Evolutionary conservation across 1,284 basidiomycete genomes (phyloP), one percentile per base, ranked within the genome.

Genomic region (Pseudozyma thailandica): DNA sequence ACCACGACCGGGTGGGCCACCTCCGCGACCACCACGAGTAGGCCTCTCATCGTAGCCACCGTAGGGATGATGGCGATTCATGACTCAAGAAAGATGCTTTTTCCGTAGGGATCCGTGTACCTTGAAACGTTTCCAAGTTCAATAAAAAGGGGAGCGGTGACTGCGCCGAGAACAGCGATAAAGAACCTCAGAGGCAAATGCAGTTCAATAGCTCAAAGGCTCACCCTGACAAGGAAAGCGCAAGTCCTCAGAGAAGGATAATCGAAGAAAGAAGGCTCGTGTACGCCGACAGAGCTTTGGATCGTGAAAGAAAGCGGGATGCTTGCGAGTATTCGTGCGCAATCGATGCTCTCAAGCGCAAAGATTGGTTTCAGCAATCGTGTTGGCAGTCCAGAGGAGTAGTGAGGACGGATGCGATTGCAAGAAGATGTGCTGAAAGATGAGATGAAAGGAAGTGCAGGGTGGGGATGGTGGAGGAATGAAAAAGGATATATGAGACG

Each of bases 31-130:
- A 56, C 75, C 44, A 46, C 75, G 49, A 56, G 65, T 13, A 28
- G 76, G 53, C 69, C 80, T 53, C 56, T 85, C 86, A 68, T 92
- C 90, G 87, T 89, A 91, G 80, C 87, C 87, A 72, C 86, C 88
- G 84, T 93, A 93, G 25, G 91, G 89, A 87, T 93, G 91, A 85
- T 93, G 91, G 76, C 91, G 90, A 84, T 91, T 91, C 91, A 92
- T 92, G 73, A 51, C 55, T 66, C 62, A 64, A 52, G 31, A 25
- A 26, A 31, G 42, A 27, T n/a, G 49, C 27, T 9, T 21, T 15
- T 30, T 21, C 44, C 35, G 39, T 38, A 43, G n/a, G 46, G 10
- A 39, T 23, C 50, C 39, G 33, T 58, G 39, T 59, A 37, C 25
- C n/a, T 37, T 47, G 37, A 48, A 37, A 42, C 21, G 46, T 26